phyloP scores from a whole-genome alignment of 2,329 filamentous ascomycete genomes.

The Cytospora paraplurivora region DNA sequence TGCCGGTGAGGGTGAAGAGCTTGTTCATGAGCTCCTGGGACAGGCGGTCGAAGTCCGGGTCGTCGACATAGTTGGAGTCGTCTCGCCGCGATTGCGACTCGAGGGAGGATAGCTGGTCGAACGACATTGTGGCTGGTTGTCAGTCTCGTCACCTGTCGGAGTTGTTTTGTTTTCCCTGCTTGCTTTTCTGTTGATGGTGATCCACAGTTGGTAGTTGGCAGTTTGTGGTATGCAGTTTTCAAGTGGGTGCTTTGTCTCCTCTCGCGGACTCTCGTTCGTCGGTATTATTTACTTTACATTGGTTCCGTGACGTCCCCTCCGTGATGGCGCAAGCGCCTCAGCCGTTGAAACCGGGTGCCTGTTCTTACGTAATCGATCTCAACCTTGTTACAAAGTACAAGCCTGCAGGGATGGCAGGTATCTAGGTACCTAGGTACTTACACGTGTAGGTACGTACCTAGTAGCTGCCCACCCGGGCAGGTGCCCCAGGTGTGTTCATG shows the following conservation, averaged over 20 bases:
- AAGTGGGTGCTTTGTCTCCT: neutral
- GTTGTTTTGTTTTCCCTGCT: neutral
- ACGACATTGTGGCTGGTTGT: constrained; percentile 68
- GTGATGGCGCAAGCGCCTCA: neutral
- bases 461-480: too few species aligned
- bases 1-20: constrained; percentile 85
- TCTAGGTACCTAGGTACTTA: neutral
- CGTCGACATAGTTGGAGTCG: constrained; percentile 74
- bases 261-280: constrained; percentile 1
- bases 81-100: constrained; percentile 66
- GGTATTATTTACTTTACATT: neutral
- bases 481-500: neutral
- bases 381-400: neutral
- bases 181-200: neutral
- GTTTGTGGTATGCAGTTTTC: neutral
- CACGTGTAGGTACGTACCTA: constrained; percentile 1
- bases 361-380: constrained; percentile 17
- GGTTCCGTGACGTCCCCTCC: constrained; percentile 24
- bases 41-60: constrained; percentile 86
- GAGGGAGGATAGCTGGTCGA: constrained; percentile 80
- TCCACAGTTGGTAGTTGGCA: neutral
- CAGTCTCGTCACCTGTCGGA: neutral
- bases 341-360: constrained; percentile 14
- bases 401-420: neutral
- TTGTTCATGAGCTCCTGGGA: constrained; percentile 83